Evolutionary conservation across 345 rosid species (phyloP).

Genomic region (Gossypium anomalum): DNA sequence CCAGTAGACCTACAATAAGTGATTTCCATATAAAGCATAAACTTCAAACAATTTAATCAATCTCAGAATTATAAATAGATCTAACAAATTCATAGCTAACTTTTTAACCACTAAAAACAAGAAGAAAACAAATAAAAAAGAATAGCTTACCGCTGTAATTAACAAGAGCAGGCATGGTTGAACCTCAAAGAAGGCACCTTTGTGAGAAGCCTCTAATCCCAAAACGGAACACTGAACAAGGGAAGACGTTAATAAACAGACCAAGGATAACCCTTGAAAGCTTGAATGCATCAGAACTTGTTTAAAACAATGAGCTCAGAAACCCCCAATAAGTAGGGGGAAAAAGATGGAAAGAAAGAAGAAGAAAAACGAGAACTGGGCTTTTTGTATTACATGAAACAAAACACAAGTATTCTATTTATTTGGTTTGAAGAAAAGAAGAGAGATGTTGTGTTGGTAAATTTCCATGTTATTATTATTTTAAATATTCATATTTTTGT

Average conservation of each 20-base stretch:
- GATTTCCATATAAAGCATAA: neutral
- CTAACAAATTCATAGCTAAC: neutral
- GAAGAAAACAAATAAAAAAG: neutral
- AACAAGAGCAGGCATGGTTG: conserved; percentile 63
- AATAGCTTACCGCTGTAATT: conserved; percentile 47
- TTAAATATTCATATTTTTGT: neutral
- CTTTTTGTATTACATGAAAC: neutral
- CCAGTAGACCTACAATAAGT: conserved; percentile 14
- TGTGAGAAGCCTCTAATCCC: conserved; percentile 16
- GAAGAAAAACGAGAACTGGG: neutral
- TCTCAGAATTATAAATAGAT: neutral
- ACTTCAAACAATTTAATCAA: neutral
- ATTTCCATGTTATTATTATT: neutral
- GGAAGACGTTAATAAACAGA: conserved; percentile 16
- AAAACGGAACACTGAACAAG: conserved; percentile 10
- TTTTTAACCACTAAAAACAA: no score
- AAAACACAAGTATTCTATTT: conserved; percentile 8
- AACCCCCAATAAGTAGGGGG: conserved; percentile 56
- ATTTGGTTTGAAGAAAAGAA: conserved; percentile 3
- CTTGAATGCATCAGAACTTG: conserved; percentile 34
- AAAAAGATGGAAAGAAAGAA: conserved; percentile 1
- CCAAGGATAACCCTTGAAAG: conserved; percentile 21
- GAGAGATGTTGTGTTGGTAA: conserved; percentile 21
- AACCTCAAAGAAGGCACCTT: conserved; percentile 22
- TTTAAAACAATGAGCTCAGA: conserved; percentile 12